These are phyloP conservation scores for Leucaena leucocephala DNA, from an alignment of 306 rosid species.

Conservation along the genomic window DNA sequence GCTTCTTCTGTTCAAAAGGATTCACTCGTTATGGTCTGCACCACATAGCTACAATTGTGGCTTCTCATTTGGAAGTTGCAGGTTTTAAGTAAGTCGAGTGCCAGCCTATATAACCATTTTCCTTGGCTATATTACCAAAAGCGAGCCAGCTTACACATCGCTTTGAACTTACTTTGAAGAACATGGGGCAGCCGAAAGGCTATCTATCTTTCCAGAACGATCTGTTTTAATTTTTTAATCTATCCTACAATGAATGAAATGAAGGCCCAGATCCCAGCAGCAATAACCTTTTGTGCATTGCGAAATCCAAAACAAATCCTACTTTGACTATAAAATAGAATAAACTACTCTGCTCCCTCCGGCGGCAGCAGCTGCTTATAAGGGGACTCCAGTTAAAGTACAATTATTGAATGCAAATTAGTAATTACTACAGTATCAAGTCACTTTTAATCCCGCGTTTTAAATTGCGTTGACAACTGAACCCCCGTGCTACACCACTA, in stretches of 20 bases:
- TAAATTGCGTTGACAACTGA: conserved; percentile 19
- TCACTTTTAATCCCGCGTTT: conserved; percentile 35
- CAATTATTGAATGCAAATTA: conserved; percentile 38
- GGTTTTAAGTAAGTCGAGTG: conserved; percentile 10
- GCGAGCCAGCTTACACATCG: background rate
- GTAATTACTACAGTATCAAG: background rate
- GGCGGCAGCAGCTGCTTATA: conserved; percentile 28
- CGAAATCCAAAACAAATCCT: background rate
- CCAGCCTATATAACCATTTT: conserved; percentile 37
- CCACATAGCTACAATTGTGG: background rate
- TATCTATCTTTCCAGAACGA: background rate
- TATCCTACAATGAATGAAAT: conserved; percentile 15
- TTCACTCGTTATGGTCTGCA: background rate
- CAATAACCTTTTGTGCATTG: conserved; percentile 20
- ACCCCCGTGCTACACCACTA: conserved; percentile 32
- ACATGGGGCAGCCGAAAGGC: conserved; percentile 27
- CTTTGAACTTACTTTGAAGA: background rate
- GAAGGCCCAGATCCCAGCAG: conserved; percentile 32
- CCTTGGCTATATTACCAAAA: conserved; percentile 1
- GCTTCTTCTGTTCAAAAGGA: background rate
- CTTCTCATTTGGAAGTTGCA: conserved; percentile 14
- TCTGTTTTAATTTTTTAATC: conserved; percentile 12
- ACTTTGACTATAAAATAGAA: conserved; percentile 6
- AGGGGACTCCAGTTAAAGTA: conserved; percentile 10
- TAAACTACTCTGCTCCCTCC: conserved; percentile 43